Conservation (phyloP, 768 basidiomycete species). For the Coprinopsis marcescibilis region DNA sequence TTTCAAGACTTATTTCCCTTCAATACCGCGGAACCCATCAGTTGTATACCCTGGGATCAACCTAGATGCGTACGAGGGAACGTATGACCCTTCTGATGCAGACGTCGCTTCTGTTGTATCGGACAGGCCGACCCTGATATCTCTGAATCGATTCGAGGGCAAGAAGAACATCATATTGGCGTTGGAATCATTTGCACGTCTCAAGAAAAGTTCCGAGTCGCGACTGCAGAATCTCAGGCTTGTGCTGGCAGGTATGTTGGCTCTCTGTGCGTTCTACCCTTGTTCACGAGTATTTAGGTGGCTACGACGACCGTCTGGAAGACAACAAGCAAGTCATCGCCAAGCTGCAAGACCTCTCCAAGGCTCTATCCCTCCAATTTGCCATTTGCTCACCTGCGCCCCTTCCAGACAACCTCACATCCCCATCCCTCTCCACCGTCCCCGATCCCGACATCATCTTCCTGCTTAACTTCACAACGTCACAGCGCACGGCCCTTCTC, state of each 20-base stretch:
- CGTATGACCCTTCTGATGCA: constrained; percentile 36
- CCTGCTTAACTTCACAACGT: constrained; percentile 85
- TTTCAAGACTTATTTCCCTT: constrained; percentile 69
- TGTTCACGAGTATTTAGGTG: constrained; percentile 43
- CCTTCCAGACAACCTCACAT: constrained; percentile 26
- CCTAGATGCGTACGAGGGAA: constrained; percentile 57
- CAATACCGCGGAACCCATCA: constrained; percentile 52
- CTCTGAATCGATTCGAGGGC: constrained; percentile 90
- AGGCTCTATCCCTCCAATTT: constrained; percentile 51
- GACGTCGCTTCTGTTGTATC: constrained; percentile 52
- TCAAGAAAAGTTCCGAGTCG: constrained; percentile 25
- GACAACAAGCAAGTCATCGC: constrained; percentile 76
- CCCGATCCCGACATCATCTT: constrained; percentile 65
- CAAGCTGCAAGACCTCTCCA: constrained; percentile 53
- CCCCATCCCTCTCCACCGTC: constrained; percentile 36
- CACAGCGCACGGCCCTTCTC: constrained; percentile 80
- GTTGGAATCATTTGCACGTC: constrained; percentile 64
- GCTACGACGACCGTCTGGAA: constrained; percentile 81
- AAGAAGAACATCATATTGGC: constrained; percentile 92
- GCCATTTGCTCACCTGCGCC: constrained; percentile 46
- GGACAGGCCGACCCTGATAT: constrained; percentile 71
- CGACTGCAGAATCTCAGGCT: constrained; percentile 47
- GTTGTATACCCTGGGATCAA: constrained; percentile 99
- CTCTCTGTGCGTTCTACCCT: neutral
- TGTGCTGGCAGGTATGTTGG: constrained; percentile 63